Evolutionary conservation across 768 basidiomycete species (phyloP).

Genomic region (Galerina sulciceps): DNA sequence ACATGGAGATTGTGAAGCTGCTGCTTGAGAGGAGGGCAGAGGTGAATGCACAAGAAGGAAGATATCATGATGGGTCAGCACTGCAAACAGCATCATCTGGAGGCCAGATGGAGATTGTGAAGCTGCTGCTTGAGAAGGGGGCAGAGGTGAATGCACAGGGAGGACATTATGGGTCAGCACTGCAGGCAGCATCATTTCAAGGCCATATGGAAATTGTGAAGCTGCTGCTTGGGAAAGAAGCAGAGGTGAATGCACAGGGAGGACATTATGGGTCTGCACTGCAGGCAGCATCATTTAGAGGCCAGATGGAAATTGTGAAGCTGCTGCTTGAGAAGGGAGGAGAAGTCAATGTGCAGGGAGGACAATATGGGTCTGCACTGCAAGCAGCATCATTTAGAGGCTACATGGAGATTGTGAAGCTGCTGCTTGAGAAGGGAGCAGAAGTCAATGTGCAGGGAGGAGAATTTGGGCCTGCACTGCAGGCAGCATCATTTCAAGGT

Average conservation of each 20-base stretch:
- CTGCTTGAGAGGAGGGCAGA: background rate
- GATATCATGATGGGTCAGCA: background rate
- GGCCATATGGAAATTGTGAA: no score
- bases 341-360: no score
- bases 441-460: conserved; percentile 8
- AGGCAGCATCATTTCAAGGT: background rate
- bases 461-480: conserved; percentile 1
- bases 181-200: no score
- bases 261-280: no score
- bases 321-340: no score
- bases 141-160: no score
- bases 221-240: no score
- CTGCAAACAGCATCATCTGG: background rate
- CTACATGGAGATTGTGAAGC: background rate
- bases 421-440: conserved; percentile 1
- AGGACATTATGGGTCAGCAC: no score
- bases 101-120: background rate
- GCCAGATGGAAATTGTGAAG: no score
- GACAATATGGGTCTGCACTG: no score
- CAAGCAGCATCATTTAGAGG: background rate
- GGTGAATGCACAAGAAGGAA: background rate
- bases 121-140: background rate
- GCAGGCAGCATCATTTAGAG: background rate
- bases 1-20: background rate
- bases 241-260: no score